Evolutionary conservation across 2,329 filamentous ascomycete species (phyloP), one percentile per base, ranked within the genome.

Genomic region (Colletotrichum lindemuthianum): DNA sequence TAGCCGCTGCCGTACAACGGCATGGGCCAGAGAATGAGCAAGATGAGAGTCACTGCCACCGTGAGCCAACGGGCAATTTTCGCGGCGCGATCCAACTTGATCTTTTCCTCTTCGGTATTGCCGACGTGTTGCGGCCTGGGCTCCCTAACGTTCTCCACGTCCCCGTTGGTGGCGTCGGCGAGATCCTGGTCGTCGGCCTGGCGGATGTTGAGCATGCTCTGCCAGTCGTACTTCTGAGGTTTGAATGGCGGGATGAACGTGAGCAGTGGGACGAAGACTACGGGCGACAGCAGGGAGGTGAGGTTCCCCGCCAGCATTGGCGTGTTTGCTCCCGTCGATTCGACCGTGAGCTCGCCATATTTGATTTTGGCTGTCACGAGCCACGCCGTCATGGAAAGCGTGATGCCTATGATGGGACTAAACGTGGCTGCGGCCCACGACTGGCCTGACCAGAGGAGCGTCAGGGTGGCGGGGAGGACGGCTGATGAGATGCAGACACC

Each of bases 251-350:
- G 59, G 15, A 84, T 77, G 64, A 88, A 84, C 0, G 91, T 93
- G 24, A 95, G 81, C 50, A 93, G 66, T 0, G 91, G 91, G 13
- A 92, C 84, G 74, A 92, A 89, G 44, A 93, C 72, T 0, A 90
- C 67, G 0, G 92, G 92, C 0, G 89, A 89, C 3, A 94, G 86
- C 1, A 95, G 84, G 0, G 91, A 90, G 2, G 88, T 87, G 8
- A 95, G 90, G 71, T 96, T 94, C 41, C 92, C 92, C 4, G 90
- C 91, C 24, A 94, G 79, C 91, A 93, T 93, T 13, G 91, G 91
- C 67, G 89, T 85, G 76, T 94, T 93, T n/a, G 86, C 84, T 13
- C 92, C 92, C 0, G 91, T 93, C 63, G 87, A 89, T 0, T 76
- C 81, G 55, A 95, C 90, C 50, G 81, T 86, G 36, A 95, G 82